Percentiles rank a stretch among this genome's conserved stretches.
These are phyloP conservation scores for Colletotrichum melonis DNA, from an alignment of 2,329 filamentous ascomycete genomes.

Conservation along the genomic window DNA sequence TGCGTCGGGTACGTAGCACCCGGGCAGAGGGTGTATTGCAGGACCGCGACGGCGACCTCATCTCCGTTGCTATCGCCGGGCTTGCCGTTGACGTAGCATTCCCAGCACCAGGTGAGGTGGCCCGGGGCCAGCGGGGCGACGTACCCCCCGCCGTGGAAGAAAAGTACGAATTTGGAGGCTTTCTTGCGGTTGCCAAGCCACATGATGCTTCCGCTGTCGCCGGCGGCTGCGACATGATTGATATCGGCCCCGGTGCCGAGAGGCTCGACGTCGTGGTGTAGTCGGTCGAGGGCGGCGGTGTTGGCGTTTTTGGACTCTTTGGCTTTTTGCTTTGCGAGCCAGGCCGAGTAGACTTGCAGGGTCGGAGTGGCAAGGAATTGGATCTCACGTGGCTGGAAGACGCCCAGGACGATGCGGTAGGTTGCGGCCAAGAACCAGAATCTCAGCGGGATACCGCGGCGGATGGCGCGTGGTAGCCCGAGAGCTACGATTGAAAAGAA, in stretches of 20 bases:
- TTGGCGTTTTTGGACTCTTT: neutral
- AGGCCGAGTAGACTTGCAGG: neutral
- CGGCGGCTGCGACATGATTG: neutral
- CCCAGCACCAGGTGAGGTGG: constrained; percentile 44
- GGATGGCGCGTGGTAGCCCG: constrained; percentile 3
- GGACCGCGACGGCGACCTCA: constrained; percentile 45
- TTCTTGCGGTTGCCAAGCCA: constrained; percentile 43
- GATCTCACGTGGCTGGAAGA: neutral
- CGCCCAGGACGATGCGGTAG: neutral
- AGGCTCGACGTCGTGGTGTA: neutral
- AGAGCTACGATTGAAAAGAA: neutral
- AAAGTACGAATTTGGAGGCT: constrained; percentile 44
- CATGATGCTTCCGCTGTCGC: constrained; percentile 34
- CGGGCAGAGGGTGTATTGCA: constrained; percentile 49
- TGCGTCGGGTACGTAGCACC: constrained; percentile 45
- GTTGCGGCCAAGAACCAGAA: neutral
- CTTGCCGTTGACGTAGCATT: constrained; percentile 39
- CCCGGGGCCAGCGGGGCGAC: constrained; percentile 37
- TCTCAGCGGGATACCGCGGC: neutral
- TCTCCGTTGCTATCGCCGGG: constrained; percentile 36
- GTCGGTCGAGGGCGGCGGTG: neutral
- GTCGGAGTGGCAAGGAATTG: neutral
- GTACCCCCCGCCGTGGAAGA: constrained; percentile 45
- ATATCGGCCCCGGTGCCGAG: neutral
- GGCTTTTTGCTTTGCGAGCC: neutral